Conservation (phyloP, 2,329 filamentous ascomycete species). For the Rhynchosporium secalis region DNA sequence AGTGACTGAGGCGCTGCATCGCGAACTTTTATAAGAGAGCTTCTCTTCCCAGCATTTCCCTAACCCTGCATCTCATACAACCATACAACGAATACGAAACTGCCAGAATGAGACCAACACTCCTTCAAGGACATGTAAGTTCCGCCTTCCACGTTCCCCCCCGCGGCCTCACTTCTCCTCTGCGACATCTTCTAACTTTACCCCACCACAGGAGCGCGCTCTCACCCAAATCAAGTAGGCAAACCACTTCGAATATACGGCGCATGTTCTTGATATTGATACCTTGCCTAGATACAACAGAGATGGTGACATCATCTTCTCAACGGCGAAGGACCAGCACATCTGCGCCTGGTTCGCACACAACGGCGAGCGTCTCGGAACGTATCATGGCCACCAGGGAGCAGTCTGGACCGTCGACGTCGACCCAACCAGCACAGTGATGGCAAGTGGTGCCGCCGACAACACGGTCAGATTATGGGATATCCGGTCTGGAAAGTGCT, state of each 20-base stretch:
- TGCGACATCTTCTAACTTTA: slow-evolving; percentile 31
- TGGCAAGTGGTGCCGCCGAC: slow-evolving; percentile 94
- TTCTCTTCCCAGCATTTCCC: neutral
- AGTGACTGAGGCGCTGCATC: slow-evolving; percentile 14
- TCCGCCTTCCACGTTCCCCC: slow-evolving; percentile 21
- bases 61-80: slow-evolving; percentile 1
- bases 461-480: slow-evolving; percentile 99
- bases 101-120: slow-evolving; percentile 88
- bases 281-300: slow-evolving; percentile 68
- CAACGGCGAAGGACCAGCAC: slow-evolving; percentile 91
- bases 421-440: slow-evolving; percentile 85
- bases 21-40: slow-evolving; percentile 20
- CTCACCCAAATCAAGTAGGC: slow-evolving; percentile 87
- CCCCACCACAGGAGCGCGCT: slow-evolving; percentile 71
- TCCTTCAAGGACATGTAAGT: slow-evolving; percentile 85
- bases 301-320: slow-evolving; percentile 97
- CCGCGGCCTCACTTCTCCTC: neutral
- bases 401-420: slow-evolving; percentile 99
- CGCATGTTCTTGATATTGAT: slow-evolving; percentile 29
- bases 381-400: slow-evolving; percentile 95
- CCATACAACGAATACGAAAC: slow-evolving; percentile 18
- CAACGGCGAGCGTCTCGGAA: slow-evolving; percentile 96
- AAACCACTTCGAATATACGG: slow-evolving; percentile 17
- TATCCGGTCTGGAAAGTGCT: slow-evolving; percentile 83
- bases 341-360: slow-evolving; percentile 97